Base-by-base conservation (phyloP, 257 asterid genomes). In the Solanum phureja region DNA sequence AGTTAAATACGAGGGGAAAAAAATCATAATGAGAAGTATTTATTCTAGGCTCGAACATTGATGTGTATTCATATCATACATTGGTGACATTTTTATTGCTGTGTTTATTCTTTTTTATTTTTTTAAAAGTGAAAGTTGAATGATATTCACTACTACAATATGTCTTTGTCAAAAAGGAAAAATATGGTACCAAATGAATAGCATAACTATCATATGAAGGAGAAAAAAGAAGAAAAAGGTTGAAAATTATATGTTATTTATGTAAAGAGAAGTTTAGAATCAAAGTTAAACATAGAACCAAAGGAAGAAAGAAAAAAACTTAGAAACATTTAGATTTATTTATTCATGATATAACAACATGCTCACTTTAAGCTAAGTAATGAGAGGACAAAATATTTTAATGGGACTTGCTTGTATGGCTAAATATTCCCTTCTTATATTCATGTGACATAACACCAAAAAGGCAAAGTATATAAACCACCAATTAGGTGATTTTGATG, bases 391-490 rank as follows among this genome's bases (percentile, higher is more conserved):
- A 4, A 72, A 52, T 40, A 83, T 62, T 83, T 62, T 73, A 24
- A 64, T 86, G 84, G 85, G 86, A 83, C 85, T 89, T 83, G 79
- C 87, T 91, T 92, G 68, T 76, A 83, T 88, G 92, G 94, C 96
- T 93, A 88, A 93, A 91, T 91, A 92, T 95, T 95, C 98, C 93
- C 88, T 91, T 92, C 93, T 94, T 91, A 91, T 46, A 91, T 88
- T 87, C 87, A 60, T 86, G 18, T 12, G 62, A 42, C 76, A 52
- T 85, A 27, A 86, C 37, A 77, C 33, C 86, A 24, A 89, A 71
- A 71, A 86, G 11, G 29, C 56, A 83, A 84, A 86, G 29, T 81
- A 81, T 68, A 86, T n/a, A 29, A 58, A 86, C 21, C 23, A 69
- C 19, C 33, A 40, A 77, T n/a, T 31, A 35, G 37, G 85, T 66